Conservation (phyloP, 73 alveolate species). For the Paramecium sonneborni region DNA sequence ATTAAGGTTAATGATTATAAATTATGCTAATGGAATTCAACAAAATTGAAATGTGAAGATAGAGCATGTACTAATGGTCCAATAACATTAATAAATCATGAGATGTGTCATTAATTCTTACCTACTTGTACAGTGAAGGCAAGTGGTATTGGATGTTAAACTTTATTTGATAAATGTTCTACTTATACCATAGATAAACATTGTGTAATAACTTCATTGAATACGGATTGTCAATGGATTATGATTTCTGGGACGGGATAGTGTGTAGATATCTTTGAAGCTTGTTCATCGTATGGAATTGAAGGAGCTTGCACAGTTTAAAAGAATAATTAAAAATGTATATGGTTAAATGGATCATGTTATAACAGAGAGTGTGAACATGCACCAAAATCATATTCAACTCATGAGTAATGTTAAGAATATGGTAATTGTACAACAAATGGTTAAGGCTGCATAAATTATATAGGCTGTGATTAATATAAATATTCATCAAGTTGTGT, state of each 20-base stretch:
- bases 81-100: background rate
- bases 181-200: background rate
- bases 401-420: background rate
- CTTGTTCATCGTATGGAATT: background rate
- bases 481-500: background rate
- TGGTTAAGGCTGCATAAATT: constrained; percentile 13
- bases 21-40: constrained; percentile 15
- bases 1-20: background rate
- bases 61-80: constrained; percentile 37
- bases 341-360: background rate
- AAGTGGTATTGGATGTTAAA: background rate
- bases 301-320: background rate
- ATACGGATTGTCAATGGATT: background rate
- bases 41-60: background rate
- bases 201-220: background rate
- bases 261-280: background rate
- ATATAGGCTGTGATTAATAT: background rate
- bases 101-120: background rate
- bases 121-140: background rate
- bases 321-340: background rate
- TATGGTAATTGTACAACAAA: constrained; percentile 12
- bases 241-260: background rate
- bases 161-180: background rate
- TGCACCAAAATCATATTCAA: constrained; percentile 13
- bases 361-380: background rate